phyloP scores from a whole-genome alignment of 805 yeast species.

The Middelhovenomyces tepae region DNA sequence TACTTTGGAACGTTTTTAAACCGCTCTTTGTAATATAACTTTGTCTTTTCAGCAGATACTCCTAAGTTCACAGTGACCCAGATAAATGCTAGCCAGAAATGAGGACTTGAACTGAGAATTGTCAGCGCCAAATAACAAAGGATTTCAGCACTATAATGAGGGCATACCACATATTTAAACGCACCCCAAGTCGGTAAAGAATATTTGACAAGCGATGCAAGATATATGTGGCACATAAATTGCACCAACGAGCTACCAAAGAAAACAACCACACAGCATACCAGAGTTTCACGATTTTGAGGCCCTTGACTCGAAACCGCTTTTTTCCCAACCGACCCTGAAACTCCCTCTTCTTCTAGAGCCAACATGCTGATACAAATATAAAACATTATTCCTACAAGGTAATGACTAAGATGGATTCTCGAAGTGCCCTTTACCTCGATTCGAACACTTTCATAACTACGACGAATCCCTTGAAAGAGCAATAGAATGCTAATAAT shows the following conservation, averaged over 20 bases:
- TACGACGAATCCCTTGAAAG: slow-evolving; percentile 43
- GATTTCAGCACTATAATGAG: slow-evolving; percentile 58
- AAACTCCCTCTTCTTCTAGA: too few species aligned
- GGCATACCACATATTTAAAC: slow-evolving; percentile 39
- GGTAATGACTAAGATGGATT: slow-evolving; percentile 51
- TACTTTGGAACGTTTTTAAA: slow-evolving; percentile 13
- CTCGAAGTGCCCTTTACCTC: slow-evolving; percentile 34
- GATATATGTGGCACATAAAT: slow-evolving; percentile 36
- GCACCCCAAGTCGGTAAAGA: slow-evolving; percentile 38
- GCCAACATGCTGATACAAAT: slow-evolving; percentile 11
- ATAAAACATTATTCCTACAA: slow-evolving; percentile 49
- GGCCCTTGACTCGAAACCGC: too few species aligned
- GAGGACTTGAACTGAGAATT: slow-evolving; percentile 12
- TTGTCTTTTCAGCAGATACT: slow-evolving; percentile 42
- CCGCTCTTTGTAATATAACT: slow-evolving; percentile 32
- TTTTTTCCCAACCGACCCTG: too few species aligned
- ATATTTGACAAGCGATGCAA: slow-evolving; percentile 46
- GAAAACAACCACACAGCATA: slow-evolving; percentile 23
- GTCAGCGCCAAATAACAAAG: slow-evolving; percentile 34
- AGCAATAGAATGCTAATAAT: slow-evolving; percentile 13
- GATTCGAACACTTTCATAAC: slow-evolving; percentile 39
- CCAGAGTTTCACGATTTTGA: neutral
- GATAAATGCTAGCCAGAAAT: slow-evolving; percentile 1
- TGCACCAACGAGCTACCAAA: slow-evolving; percentile 38
- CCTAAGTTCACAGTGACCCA: slow-evolving; percentile 37